Evolutionary conservation across 148 eudicot species (phyloP).

Genomic region (Nepenthes mirabilis): DNA sequence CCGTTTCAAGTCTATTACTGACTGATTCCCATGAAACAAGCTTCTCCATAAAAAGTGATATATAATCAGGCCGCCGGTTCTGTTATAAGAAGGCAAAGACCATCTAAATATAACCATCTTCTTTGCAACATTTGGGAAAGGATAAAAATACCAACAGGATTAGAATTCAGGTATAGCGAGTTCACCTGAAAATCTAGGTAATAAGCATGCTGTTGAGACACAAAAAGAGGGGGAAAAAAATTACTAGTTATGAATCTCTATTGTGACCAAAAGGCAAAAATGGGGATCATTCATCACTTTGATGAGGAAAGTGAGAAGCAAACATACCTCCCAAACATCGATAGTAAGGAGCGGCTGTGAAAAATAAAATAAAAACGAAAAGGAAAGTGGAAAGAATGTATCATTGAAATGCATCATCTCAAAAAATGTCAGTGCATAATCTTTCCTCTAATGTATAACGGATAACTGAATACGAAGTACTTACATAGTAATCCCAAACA

Average conservation of each 20-base stretch:
- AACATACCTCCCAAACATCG: constrained; percentile 87
- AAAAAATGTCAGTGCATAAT: no score
- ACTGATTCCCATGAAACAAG: constrained; percentile 94
- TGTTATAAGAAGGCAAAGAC: constrained; percentile 15
- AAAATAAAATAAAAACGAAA: constrained; percentile 9
- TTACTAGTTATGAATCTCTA: background rate
- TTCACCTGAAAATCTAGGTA: constrained; percentile 88
- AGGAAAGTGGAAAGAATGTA: background rate
- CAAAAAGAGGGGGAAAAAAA: constrained; percentile 2
- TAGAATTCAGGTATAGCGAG: background rate
- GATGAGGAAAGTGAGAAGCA: background rate
- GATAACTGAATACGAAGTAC: constrained; percentile 12
- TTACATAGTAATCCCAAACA: constrained; percentile 76
- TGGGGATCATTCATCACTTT: background rate
- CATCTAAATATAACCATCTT: background rate
- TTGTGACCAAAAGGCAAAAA: background rate
- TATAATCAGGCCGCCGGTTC: constrained; percentile 88
- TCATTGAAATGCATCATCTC: background rate
- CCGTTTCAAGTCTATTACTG: constrained; percentile 61
- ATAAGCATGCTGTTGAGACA: constrained; percentile 69
- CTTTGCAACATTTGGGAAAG: background rate
- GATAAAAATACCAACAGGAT: background rate
- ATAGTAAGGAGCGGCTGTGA: constrained; percentile 91
- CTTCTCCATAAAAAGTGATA: constrained; percentile 69
- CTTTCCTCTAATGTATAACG: background rate